phyloP scores from a whole-genome alignment of 2,329 filamentous ascomycete genomes.

The Aspergillus quadricinctus region DNA sequence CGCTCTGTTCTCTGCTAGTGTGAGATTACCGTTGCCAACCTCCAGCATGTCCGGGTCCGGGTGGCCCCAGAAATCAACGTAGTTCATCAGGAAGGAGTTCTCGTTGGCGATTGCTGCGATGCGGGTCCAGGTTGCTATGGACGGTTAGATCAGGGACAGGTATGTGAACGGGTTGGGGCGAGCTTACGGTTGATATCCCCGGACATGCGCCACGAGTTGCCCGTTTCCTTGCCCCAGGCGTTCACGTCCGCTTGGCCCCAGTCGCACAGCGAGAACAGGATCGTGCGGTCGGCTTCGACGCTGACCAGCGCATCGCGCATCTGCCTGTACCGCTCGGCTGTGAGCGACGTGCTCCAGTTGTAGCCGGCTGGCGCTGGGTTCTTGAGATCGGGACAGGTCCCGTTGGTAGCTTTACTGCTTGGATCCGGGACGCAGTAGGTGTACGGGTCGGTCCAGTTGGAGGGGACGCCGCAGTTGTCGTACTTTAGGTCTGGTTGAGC shows the following conservation, averaged over 20 bases:
- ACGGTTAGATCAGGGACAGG: background rate
- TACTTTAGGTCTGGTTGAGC: slow-evolving; percentile 49
- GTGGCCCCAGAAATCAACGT: slow-evolving; percentile 47
- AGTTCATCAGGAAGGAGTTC: slow-evolving; percentile 45
- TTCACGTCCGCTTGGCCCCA: slow-evolving; percentile 52
- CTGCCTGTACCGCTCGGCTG: slow-evolving; percentile 42
- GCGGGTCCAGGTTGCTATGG: slow-evolving; percentile 23
- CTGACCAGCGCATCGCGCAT: slow-evolving; percentile 52
- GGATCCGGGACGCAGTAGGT: slow-evolving; percentile 40
- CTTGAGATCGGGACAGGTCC: slow-evolving; percentile 35
- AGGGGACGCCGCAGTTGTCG: slow-evolving; percentile 50
- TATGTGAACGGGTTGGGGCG: background rate
- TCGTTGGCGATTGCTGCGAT: slow-evolving; percentile 46
- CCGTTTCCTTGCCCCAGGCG: slow-evolving; percentile 47
- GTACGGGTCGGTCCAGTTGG: slow-evolving; percentile 37
- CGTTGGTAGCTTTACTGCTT: slow-evolving; percentile 36
- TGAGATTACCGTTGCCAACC: slow-evolving; percentile 49
- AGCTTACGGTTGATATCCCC: slow-evolving; percentile 29
- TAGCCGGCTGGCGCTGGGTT: slow-evolving; percentile 45
- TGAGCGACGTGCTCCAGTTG: slow-evolving; percentile 48
- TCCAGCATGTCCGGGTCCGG: slow-evolving; percentile 51
- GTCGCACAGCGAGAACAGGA: slow-evolving; percentile 51
- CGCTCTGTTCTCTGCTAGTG: slow-evolving; percentile 43
- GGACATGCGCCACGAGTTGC: slow-evolving; percentile 44
- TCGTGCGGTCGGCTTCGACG: slow-evolving; percentile 37